These are phyloP conservation scores for Isatis tinctoria DNA, from an alignment of 345 rosid genomes.

Conservation along the genomic window DNA sequence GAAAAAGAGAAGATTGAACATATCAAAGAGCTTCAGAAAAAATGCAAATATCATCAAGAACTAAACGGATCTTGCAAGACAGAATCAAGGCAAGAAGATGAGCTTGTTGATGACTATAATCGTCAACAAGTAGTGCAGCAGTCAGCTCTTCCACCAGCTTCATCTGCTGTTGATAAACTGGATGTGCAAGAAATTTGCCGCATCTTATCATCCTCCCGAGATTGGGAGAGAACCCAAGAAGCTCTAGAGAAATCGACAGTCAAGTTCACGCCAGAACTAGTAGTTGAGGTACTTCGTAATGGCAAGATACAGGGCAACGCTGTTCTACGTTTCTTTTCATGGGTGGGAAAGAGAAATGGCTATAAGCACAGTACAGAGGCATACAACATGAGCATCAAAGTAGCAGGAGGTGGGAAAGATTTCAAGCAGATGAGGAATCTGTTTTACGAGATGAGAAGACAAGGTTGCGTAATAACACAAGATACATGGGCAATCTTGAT, in stretches of 20 bases:
- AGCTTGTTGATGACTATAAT: constrained; percentile 15
- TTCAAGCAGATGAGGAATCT: constrained; percentile 76
- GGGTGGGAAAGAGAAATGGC: constrained; percentile 62
- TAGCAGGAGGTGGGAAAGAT: constrained; percentile 75
- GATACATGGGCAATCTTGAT: constrained; percentile 87
- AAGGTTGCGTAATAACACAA: constrained; percentile 48
- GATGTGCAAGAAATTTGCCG: constrained; percentile 45
- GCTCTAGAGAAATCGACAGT: constrained; percentile 45
- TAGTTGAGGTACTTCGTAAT: constrained; percentile 43
- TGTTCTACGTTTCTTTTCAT: constrained; percentile 65
- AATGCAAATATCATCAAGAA: constrained; percentile 22
- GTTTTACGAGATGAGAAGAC: constrained; percentile 78
- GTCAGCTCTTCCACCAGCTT: constrained; percentile 22
- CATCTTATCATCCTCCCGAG: constrained; percentile 38
- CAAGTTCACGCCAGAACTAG: constrained; percentile 68
- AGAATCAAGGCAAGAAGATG: constrained; percentile 16
- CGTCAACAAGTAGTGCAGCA: constrained; percentile 14
- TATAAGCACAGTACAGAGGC: constrained; percentile 66
- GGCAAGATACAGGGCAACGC: constrained; percentile 45
- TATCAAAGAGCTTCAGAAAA: constrained; percentile 47
- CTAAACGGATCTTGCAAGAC: not conserved
- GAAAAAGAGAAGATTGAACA: constrained; percentile 45
- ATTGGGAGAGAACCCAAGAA: constrained; percentile 47
- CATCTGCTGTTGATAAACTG: constrained; percentile 30
- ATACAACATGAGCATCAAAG: constrained; percentile 86